Base-by-base conservation (phyloP, 2,329 filamentous ascomycete species). In the Sordariomycetes sp. region DNA sequence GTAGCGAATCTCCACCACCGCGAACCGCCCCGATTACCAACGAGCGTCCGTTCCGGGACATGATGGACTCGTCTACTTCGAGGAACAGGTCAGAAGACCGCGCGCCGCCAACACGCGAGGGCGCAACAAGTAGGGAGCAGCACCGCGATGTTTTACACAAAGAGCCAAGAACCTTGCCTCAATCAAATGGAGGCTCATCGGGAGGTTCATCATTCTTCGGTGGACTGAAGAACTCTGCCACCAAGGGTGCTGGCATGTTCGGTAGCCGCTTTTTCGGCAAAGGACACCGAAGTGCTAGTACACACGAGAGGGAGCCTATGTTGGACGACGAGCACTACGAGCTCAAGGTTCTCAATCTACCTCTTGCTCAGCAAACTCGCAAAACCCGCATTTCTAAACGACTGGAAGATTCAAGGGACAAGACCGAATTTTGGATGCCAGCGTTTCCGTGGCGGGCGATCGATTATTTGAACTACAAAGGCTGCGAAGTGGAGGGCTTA, bases 371-470 rank as follows among this genome's bases (percentile, higher is more conserved):
- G 54, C 90, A 96, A 59, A 88, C 88, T 6, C 78, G 90, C n/a
- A 68, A 79, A 42, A 95, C 90, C 1, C 75, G 90, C 42, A 95
- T 96, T 52, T 93, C 87, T 7, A 93, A 90, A 58, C 77, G 82
- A 20, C 65, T 96, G 28, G 86, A 93, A 50, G 77, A 84, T 40
- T 94, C 88, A 8, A 76, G 81, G 41, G 90, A 96, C 52, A 95
- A 95, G 67, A 96, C 90, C 1, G 90, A 95, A 51, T 96, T 93
- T 52, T 96, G 90, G 90, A 94, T 96, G 88, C 90, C 90, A 10
- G 85, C 87, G 6, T 80, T 96, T 38, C 88, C 90, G 1, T 95
- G 90, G 83, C 74, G 90, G 42, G 93, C 87, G 38, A 95, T 96
- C 44, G 90, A 96, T 61, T 95, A 94, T 54, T 67, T 96, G 34